Evolutionary conservation across 2,329 filamentous ascomycete species (phyloP).

Genomic region (Sarocladium oryzae): DNA sequence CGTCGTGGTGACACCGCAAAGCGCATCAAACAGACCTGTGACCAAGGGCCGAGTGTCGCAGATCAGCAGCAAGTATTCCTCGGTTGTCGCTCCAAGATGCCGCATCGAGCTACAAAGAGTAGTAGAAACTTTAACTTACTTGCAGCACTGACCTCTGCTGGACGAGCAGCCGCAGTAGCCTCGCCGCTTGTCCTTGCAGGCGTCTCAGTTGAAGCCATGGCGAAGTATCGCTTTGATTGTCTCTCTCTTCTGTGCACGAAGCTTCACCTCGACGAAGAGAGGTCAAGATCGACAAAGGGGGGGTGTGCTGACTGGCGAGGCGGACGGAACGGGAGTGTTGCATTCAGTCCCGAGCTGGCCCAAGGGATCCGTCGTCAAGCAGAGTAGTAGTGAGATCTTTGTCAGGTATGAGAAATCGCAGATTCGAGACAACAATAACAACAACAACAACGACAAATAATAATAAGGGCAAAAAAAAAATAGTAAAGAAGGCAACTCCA

Average conservation of each 20-base stretch:
- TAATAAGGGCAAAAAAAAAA: not conserved
- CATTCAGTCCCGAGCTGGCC: no score
- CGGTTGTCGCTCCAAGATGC: not conserved
- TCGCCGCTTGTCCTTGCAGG: not conserved
- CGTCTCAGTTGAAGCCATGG: constrained; percentile 2
- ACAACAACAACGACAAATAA: no score
- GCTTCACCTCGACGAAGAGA: not conserved
- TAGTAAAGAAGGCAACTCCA: not conserved
- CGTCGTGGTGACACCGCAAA: not conserved
- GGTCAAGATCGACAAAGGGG: not conserved
- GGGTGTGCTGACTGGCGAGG: not conserved
- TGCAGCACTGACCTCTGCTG: not conserved
- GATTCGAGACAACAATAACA: not conserved
- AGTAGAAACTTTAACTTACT: not conserved
- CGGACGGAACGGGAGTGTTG: no score
- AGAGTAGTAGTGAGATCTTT: not conserved
- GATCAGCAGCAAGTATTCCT: no score
- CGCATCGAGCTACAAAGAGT: not conserved
- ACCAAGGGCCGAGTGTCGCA: no score
- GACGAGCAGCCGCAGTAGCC: not conserved
- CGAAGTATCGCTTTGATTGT: not conserved
- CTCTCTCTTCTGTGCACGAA: not conserved
- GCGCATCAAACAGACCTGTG: not conserved
- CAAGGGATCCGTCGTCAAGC: not conserved
- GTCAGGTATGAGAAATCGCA: constrained; percentile 3